Percentiles rank a stretch among this genome's conserved stretches.
These are phyloP conservation scores for Panicum virgatum DNA, from an alignment of 202 grass and related monocot genomes.

Conservation along the genomic window DNA sequence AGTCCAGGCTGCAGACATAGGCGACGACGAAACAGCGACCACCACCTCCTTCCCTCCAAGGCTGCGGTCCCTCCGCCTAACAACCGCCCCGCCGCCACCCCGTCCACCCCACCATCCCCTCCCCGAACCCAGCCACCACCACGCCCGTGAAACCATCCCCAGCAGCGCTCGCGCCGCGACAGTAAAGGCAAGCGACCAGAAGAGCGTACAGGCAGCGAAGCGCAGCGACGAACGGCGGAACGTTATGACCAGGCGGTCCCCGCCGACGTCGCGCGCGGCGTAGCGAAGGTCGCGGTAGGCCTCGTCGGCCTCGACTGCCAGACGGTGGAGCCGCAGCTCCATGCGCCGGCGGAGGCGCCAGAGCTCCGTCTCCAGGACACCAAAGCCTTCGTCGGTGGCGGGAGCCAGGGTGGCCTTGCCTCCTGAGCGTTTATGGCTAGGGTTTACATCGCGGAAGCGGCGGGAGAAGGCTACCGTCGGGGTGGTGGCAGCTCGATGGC, in stretches of 20 bases:
- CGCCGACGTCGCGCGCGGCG: slow-evolving; percentile 52
- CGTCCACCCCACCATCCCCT: slow-evolving; percentile 27
- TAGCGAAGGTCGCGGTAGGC: slow-evolving; percentile 69
- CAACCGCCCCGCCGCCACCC: slow-evolving; percentile 27
- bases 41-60: slow-evolving; percentile 91
- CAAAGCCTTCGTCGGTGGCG: slow-evolving; percentile 22
- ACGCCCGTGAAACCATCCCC: slow-evolving; percentile 43
- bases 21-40: slow-evolving; percentile 41
- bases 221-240: slow-evolving; percentile 78
- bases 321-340: slow-evolving; percentile 52
- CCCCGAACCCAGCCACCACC: slow-evolving; percentile 22
- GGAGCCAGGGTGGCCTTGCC: slow-evolving; percentile 4
- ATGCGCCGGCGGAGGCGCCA: slow-evolving; percentile 46
- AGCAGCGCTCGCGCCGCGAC: slow-evolving; percentile 52
- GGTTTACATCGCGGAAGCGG: slow-evolving; percentile 33
- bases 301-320: slow-evolving; percentile 58
- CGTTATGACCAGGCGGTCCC: slow-evolving; percentile 70
- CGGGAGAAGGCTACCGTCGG: slow-evolving; percentile 1
- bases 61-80: slow-evolving; percentile 78
- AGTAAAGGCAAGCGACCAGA: slow-evolving; percentile 58
- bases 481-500: neutral
- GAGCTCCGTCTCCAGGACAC: slow-evolving; percentile 32
- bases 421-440: slow-evolving; percentile 17
- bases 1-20: neutral
- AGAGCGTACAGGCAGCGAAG: slow-evolving; percentile 54